A percentile compares a stretch with the other conserved stretches of the same genome.
These are phyloP conservation scores for Cercospora citrullina DNA, from an alignment of 2,329 filamentous ascomycete genomes.

Conservation along the genomic window DNA sequence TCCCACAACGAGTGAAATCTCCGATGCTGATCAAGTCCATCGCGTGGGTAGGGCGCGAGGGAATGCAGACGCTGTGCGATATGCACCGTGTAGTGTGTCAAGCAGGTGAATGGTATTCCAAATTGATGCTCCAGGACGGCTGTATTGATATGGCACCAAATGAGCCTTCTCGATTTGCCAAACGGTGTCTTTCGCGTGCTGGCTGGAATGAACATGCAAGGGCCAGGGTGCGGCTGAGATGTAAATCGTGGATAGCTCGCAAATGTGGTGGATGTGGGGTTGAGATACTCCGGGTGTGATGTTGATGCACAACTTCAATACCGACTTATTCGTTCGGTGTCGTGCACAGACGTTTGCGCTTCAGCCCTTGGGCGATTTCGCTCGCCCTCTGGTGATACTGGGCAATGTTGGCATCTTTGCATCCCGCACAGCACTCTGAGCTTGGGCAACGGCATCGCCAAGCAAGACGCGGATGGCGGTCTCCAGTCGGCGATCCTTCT, in stretches of 20 bases:
- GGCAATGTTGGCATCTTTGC: conserved; percentile 39
- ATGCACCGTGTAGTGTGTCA: not conserved
- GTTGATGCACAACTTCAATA: not conserved
- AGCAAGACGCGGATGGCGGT: conserved; percentile 69
- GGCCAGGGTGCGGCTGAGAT: not conserved
- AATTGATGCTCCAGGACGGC: not conserved
- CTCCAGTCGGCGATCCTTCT: conserved; percentile 70
- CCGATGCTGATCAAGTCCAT: not conserved
- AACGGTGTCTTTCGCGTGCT: not conserved
- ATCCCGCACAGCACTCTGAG: conserved; percentile 37
- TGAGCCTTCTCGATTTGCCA: not conserved
- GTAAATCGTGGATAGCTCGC: not conserved
- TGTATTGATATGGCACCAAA: not conserved
- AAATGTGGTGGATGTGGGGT: not conserved
- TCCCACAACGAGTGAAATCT: not conserved
- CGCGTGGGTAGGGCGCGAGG: not conserved
- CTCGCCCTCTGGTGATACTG: conserved; percentile 21
- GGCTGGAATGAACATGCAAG: not conserved
- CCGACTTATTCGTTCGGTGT: not conserved
- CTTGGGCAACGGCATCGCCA: conserved; percentile 45
- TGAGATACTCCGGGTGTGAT: not conserved
- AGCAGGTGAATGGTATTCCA: not conserved
- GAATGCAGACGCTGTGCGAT: not conserved
- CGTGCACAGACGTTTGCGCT: not conserved
- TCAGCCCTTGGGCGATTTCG: conserved; percentile 15